Evolutionary conservation across 108 stramenopile species (phyloP).

Genomic region (Cyclostephanos tholiformis): DNA sequence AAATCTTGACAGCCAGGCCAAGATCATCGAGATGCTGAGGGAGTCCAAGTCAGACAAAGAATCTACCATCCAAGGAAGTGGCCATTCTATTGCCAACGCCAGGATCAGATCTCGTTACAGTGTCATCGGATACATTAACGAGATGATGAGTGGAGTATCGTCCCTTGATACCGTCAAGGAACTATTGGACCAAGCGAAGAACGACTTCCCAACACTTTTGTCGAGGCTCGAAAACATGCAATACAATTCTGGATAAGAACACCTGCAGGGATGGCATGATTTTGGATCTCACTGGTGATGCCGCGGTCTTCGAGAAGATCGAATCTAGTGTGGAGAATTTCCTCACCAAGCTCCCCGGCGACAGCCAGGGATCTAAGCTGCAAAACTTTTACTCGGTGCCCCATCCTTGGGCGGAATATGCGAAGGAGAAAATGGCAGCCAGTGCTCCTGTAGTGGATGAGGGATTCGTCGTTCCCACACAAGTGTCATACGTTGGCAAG

Average conservation of each 20-base stretch:
- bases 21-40: constrained; percentile 92
- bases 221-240: constrained; percentile 83
- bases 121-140: constrained; percentile 87
- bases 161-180: constrained; percentile 77
- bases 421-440: constrained; percentile 76
- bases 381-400: constrained; percentile 69
- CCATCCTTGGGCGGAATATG: constrained; percentile 81
- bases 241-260: constrained; percentile 66
- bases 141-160: constrained; percentile 90
- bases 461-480: constrained; percentile 94
- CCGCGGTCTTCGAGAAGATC: constrained; percentile 65
- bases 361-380: constrained; percentile 62
- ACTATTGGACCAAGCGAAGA: constrained; percentile 88
- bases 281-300: constrained; percentile 92
- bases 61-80: constrained; percentile 75
- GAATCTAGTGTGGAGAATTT: constrained; percentile 73
- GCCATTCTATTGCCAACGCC: constrained; percentile 84
- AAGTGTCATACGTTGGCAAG: constrained; percentile 94
- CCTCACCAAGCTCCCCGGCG: constrained; percentile 74
- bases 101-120: constrained; percentile 82
- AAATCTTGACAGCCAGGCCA: constrained; percentile 79
- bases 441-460: constrained; percentile 76
- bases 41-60: constrained; percentile 82
- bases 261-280: constrained; percentile 86
- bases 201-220: constrained; percentile 91